Percentiles rank a stretch among this genome's conserved stretches.
phyloP scores from a whole-genome alignment of 2,329 filamentous ascomycete genomes.

The Diaporthe aspalathi region DNA sequence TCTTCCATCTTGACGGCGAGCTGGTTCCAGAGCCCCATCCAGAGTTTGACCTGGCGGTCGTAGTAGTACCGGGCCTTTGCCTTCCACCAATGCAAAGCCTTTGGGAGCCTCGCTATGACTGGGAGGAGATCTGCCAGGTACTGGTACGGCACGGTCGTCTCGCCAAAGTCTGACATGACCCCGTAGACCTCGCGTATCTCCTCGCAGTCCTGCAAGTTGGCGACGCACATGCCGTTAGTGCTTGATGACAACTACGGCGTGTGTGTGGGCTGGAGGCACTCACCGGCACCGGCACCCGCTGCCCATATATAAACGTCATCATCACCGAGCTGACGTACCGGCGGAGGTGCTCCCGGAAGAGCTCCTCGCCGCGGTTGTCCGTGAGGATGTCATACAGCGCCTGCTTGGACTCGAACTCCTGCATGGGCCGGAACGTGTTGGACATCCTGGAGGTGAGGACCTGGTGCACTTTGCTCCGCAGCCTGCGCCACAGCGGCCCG shows the following conservation, averaged over 20 bases:
- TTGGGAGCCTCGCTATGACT: neutral
- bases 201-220: neutral
- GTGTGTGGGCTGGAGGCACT: neutral
- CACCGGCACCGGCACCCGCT: neutral
- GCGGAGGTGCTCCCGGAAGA: neutral
- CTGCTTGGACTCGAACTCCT: neutral
- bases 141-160: neutral
- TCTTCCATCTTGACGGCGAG: neutral
- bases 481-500: neutral
- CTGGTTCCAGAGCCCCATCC: neutral
- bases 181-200: neutral
- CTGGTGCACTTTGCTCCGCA: neutral
- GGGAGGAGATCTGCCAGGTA: neutral
- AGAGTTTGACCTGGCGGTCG: neutral
- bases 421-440: neutral
- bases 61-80: neutral
- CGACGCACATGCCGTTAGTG: neutral
- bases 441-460: neutral
- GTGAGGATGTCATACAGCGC: neutral
- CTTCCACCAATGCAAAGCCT: neutral
- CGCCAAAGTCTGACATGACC: neutral
- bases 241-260: neutral
- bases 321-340: neutral
- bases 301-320: neutral
- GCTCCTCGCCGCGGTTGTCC: neutral